Base-by-base conservation (phyloP, 2,329 filamentous ascomycete genomes). In the Sclerotinia nivalis region DNA sequence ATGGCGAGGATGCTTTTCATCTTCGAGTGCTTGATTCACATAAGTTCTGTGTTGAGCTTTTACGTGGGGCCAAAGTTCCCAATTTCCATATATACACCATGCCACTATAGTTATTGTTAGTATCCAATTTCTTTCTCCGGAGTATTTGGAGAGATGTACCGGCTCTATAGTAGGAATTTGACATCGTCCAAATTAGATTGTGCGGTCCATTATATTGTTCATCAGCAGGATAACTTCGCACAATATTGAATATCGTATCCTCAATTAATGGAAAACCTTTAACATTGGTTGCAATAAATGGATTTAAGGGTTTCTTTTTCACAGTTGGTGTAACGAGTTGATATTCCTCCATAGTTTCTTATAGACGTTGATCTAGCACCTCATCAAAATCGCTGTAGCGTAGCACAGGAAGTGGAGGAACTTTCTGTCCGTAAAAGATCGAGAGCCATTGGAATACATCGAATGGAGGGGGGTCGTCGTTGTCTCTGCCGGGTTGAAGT, bases 81-180 rank as follows among this genome's bases (percentile, higher is more conserved):
- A 64, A 28, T 69, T 50, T 4, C 56, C 66, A 54, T 64, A 64
- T 12, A 69, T 25, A 10, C 31, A 37, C 61, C 61, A 65, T 12
- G 61, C 61, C 31, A 65, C 61, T 65, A 5, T 18, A 22, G 4
- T 10, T 52, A 9, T 34, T 20, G n/a, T 64, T 52, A 64, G 47
- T 1, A 37, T 37, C 2, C 1, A 18, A 1, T 25, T 18, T 40
- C 18, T 2, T 56, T 56, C 10, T 10, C 0, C 10, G 34, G 7
- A 8, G 7, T 8, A 4, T 34, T 34, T 8, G 0, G 10, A 34
- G 10, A 31, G 31, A 55, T 12, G 18, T 50, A 65, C 61, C 47
- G 4, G 47, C 47, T 28, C 47, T 25, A 12, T 50, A 65, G 28
- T 65, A 65, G 0, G 61, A 65, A 54, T 40, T 65, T 1, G 47